Conservation (phyloP, 768 basidiomycete genomes). For the Termitomyces sp. region DNA sequence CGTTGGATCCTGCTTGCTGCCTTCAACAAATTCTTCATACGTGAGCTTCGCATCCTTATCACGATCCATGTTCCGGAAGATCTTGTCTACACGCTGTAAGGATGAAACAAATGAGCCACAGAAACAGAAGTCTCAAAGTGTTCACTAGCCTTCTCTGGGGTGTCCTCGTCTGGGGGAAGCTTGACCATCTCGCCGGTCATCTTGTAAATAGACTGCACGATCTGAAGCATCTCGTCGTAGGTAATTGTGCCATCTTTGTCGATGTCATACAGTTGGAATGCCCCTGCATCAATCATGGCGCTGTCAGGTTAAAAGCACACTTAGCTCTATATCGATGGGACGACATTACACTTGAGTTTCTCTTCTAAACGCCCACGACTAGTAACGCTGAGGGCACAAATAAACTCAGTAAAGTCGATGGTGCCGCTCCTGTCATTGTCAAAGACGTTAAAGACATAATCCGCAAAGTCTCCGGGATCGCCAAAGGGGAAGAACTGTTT, state of each 20-base stretch:
- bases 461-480: slow-evolving; percentile 93
- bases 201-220: slow-evolving; percentile 98
- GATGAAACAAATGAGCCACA: slow-evolving; percentile 6
- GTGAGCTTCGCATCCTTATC: slow-evolving; percentile 92
- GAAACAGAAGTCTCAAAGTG: slow-evolving; percentile 7
- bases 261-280: slow-evolving; percentile 98
- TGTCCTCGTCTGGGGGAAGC: slow-evolving; percentile 96
- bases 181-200: slow-evolving; percentile 99
- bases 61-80: slow-evolving; percentile 95
- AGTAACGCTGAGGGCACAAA: slow-evolving; percentile 94
- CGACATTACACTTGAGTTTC: slow-evolving; percentile 90
- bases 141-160: slow-evolving; percentile 85
- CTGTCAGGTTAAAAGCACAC: slow-evolving; percentile 11
- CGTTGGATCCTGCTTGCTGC: slow-evolving; percentile 97
- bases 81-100: slow-evolving; percentile 92
- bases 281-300: slow-evolving; percentile 60
- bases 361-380: slow-evolving; percentile 91
- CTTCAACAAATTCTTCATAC: slow-evolving; percentile 97
- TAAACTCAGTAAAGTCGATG: slow-evolving; percentile 99
- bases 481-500: slow-evolving; percentile 99
- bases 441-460: slow-evolving; percentile 98
- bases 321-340: slow-evolving; percentile 7
- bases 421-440: slow-evolving; percentile 93
- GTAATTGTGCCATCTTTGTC: slow-evolving; percentile 98
- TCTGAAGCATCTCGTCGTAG: slow-evolving; percentile 98